A percentile compares a stretch with the other conserved stretches of the same genome.
Conservation (phyloP, 805 yeast species). For the Kluyveromyces aestuarii region DNA sequence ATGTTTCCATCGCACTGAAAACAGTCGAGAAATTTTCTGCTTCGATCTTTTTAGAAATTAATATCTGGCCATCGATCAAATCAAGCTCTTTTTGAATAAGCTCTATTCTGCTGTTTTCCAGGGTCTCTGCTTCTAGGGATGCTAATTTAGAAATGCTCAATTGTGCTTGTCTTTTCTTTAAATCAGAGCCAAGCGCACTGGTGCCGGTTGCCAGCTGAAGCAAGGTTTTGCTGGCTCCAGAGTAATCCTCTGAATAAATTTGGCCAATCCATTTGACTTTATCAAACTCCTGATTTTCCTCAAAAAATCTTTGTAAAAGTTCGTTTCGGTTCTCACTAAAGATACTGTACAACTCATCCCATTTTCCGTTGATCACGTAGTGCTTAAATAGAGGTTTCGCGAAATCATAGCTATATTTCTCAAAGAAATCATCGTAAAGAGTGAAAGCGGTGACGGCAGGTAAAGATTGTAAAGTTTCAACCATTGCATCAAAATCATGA, state of each 20-base stretch:
- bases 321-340: conserved; percentile 42
- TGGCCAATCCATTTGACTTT: conserved; percentile 67
- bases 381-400: conserved; percentile 54
- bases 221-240: conserved; percentile 41
- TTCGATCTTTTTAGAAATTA: conserved; percentile 24
- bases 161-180: conserved; percentile 37
- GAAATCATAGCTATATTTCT: conserved; percentile 57
- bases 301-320: conserved; percentile 45
- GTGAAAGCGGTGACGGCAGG: conserved; percentile 40
- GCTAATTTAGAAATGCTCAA: conserved; percentile 67
- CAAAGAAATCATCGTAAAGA: conserved; percentile 44
- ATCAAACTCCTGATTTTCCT: conserved; percentile 35
- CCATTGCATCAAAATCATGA: conserved; percentile 56
- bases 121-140: conserved; percentile 34
- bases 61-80: conserved; percentile 41
- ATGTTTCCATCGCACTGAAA: conserved; percentile 11
- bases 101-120: conserved; percentile 16
- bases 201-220: conserved; percentile 32
- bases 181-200: conserved; percentile 35
- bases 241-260: conserved; percentile 42
- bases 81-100: conserved; percentile 45
- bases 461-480: conserved; percentile 31
- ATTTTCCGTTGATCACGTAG: conserved; percentile 44
- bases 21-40: conserved; percentile 1
- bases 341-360: conserved; percentile 44